Base-by-base conservation (phyloP, 208 protist genomes). In the Wallacemonas collosoma region DNA sequence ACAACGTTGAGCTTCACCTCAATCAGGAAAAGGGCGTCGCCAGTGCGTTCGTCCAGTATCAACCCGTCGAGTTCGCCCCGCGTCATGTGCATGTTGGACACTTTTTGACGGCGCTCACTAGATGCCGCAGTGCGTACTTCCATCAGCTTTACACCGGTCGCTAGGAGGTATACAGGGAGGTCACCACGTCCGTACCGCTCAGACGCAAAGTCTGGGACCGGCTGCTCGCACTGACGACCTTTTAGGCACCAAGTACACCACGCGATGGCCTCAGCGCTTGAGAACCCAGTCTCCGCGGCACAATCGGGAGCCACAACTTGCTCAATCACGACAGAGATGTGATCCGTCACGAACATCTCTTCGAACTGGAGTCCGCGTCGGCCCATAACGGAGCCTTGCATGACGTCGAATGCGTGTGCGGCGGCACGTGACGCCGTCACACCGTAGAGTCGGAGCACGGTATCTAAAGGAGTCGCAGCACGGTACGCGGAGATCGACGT, bases 1-100 rank as follows among this genome's bases (percentile, higher is more conserved):
- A 63, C 75, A 26, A 73, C 57, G 66, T 76, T 75, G 40, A 48
- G 61, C 75, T 80, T 80, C 53, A 68, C 56, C 66, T 80, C 75
- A 1, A 78, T 3, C 56, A 80, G 26, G 17, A 80, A 80, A 3
- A 76, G 57, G 12, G 71, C 71, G 51, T 75, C 57, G 6, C 48
- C 70, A 1, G 69, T 60, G 0, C 47, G 38, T 7, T 62, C 69
- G 35, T 75, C 75, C n/a, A 43, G 69, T 7, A 80, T 35, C 1
- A 80, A 41, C 2, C 54, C 75, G 41, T 80, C 75, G 39, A 80
- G 57, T 26, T 76, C 75, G 35, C 75, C 75, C 5, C 60, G 38
- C n/a, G 60, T 65, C 4, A 17, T 1, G 41, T 0, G 44, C 7
- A n/a, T 1, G 12, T 63, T 0, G 5, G 5, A 5, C n/a, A 36